phyloP scores from a whole-genome alignment of 345 rosid genomes.

The Gossypium longicalyx region DNA sequence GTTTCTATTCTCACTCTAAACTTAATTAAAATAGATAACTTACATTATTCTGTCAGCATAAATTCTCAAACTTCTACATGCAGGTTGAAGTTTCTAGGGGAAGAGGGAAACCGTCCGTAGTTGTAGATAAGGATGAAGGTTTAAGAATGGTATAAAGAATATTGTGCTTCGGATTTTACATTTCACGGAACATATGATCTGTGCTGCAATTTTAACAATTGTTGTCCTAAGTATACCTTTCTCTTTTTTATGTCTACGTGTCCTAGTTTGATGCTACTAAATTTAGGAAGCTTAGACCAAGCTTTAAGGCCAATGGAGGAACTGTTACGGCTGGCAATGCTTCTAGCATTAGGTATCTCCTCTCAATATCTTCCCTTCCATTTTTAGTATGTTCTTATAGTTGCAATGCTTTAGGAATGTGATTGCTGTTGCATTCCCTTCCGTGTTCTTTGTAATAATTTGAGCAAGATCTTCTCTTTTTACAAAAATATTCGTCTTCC shows the following conservation, averaged over 20 bases:
- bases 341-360: conserved; percentile 75
- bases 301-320: conserved; percentile 82
- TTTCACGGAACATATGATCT: background rate
- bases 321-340: conserved; percentile 97
- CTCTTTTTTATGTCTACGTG: background rate
- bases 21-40: background rate
- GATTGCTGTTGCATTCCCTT: background rate
- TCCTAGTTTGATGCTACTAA: conserved; percentile 73
- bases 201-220: background rate
- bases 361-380: conserved; percentile 6
- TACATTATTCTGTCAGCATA: background rate
- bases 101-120: conserved; percentile 61
- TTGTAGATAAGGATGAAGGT: conserved; percentile 80
- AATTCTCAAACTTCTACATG: conserved; percentile 20
- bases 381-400: background rate
- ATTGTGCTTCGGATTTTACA: background rate
- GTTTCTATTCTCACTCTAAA: conserved; percentile 13
- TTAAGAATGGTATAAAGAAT: conserved; percentile 56
- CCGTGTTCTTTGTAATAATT: background rate
- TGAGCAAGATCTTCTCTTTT: background rate
- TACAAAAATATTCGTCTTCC: background rate
- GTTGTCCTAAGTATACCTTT: background rate
- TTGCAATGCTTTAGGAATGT: background rate
- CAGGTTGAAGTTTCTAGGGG: conserved; percentile 85
- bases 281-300: conserved; percentile 81